Base-by-base conservation (phyloP, 768 basidiomycete species). In the Podaxis sp. region DNA sequence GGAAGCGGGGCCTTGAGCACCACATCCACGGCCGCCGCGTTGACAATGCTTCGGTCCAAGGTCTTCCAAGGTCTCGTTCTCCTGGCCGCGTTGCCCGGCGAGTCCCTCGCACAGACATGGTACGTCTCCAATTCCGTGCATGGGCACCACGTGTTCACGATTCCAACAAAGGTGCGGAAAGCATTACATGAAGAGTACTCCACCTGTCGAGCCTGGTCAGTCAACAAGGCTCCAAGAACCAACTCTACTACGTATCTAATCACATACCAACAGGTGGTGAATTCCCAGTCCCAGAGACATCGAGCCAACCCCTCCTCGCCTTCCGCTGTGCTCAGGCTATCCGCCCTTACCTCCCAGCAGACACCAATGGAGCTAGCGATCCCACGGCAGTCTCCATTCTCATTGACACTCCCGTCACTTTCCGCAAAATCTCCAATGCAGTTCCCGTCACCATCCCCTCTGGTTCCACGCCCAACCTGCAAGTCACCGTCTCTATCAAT, bases 311-410 rank as follows among this genome's bases (percentile, higher is more conserved):
- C n/a, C 77, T 85, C 44, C 78, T 87, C 26, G 82, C 85, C 7
- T 71, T 88, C 42, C 83, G 84, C 9, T 88, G 87, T 64, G 78
- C 80, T 8, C 85, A 84, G 30, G 82, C 84, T 2, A 80, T 87
- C 24, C 78, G 81, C 5, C 87, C 87, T 1, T 88, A 86, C 69
- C 79, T 88, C 24, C 79, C 81, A 15, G 84, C 83, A 65, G 86
- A 87, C 64, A 72, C 74, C 6, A 53, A 64, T 66, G 48, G 61
- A 68, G 7, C 24, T 6, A 55, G 22, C 24, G 69, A 71, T 42
- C 59, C 71, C 9, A 67, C 68, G 24, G 76, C 77, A 2, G 75
- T 79, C 13, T 76, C 79, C 15, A 76, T 88, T 57, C 73, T 87
- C 42, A 74, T 88, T 46, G 85, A 87, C 53, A 71, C 84, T 0